Evolutionary conservation across 495 filamentous ascomycete species (phyloP).

Genomic region (Annulohypoxylon bovei): DNA sequence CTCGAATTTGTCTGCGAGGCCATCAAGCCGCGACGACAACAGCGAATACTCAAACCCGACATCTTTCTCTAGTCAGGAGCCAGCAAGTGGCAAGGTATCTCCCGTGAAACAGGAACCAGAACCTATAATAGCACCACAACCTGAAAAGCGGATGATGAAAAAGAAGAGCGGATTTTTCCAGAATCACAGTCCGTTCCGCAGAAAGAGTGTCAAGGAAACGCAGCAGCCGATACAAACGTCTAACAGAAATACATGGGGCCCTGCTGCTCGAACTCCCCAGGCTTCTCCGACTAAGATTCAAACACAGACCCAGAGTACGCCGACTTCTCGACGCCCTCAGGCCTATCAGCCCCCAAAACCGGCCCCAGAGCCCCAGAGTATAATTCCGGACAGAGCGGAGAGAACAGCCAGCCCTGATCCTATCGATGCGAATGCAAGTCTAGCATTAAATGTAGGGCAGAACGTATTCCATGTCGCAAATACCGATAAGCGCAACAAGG

Average conservation of each 20-base stretch:
- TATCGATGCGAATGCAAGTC: conserved; percentile 89
- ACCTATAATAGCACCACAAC: conserved; percentile 56
- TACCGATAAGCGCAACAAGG: conserved; percentile 65
- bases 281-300: not conserved
- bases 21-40: conserved; percentile 87
- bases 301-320: conserved; percentile 8
- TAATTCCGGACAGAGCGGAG: conserved; percentile 50
- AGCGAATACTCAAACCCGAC: conserved; percentile 93
- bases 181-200: conserved; percentile 91
- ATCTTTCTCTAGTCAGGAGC: conserved; percentile 86
- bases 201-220: conserved; percentile 89
- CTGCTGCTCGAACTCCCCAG: conserved; percentile 30
- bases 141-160: conserved; percentile 77
- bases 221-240: conserved; percentile 48
- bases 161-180: conserved; percentile 93
- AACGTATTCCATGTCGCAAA: conserved; percentile 98
- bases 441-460: conserved; percentile 94
- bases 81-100: conserved; percentile 71
- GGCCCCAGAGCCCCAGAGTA: conserved; percentile 44
- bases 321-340: conserved; percentile 43
- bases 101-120: conserved; percentile 71
- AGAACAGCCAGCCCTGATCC: conserved; percentile 76
- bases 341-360: conserved; percentile 31
- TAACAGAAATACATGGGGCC: conserved; percentile 71
- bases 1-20: conserved; percentile 75